These are phyloP conservation scores for Nymphaea colorata DNA, from an alignment of 164 flowering plant species.

Conservation along the genomic window DNA sequence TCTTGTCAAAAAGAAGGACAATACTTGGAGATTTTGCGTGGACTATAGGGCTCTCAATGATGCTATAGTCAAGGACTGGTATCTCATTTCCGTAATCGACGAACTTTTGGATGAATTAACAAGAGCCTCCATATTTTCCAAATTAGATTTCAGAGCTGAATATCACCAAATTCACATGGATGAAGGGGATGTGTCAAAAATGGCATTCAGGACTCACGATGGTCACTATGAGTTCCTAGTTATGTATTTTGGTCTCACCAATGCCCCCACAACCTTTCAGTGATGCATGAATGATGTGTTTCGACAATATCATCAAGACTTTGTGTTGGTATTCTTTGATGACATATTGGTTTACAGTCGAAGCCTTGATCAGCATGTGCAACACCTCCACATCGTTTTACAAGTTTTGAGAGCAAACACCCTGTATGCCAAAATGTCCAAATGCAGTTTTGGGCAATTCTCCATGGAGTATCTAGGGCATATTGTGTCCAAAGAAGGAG, in stretches of 20 bases:
- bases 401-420: not conserved
- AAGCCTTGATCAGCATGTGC: not conserved
- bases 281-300: not conserved
- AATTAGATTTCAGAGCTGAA: not conserved
- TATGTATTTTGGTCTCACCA: not conserved
- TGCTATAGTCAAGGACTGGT: not conserved
- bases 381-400: not conserved
- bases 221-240: conserved; percentile 5
- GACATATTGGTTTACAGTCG: not conserved
- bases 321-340: not conserved
- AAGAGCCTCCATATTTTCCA: not conserved
- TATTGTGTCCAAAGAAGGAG: not conserved
- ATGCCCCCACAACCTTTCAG: not conserved
- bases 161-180: not conserved
- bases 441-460: not conserved
- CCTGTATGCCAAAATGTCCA: not conserved
- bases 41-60: not conserved
- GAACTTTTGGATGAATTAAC: not conserved
- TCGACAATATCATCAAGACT: not conserved
- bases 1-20: not conserved
- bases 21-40: not conserved
- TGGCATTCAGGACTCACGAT: not conserved
- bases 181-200: not conserved
- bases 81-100: not conserved
- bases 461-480: not conserved